Base-by-base conservation (phyloP, 2,329 filamentous ascomycete species). In the Beauveria bassiana region DNA sequence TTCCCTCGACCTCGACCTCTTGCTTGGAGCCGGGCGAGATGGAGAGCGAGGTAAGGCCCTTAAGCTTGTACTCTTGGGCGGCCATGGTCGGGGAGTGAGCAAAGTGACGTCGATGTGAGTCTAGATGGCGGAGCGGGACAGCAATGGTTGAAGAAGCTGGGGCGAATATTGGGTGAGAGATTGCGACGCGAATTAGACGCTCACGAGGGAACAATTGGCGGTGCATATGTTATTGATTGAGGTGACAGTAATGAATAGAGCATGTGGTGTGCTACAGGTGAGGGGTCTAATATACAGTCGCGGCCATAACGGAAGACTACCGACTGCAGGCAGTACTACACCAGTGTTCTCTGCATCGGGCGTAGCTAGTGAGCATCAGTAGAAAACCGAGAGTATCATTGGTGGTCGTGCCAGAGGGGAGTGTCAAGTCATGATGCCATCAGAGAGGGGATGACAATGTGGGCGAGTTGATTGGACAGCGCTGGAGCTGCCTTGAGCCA, bases 1-100 rank as follows among this genome's bases (percentile, higher is more conserved):
- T 81, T 22, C 93, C 95, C 69, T 98, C 93, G 5, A 99, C 88
- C 69, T 96, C 92, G 16, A 85, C 89, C 74, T 98, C 93, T 65
- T 88, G 82, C 79, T 96, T 98, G 67, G 95, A 87, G 22, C 91
- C 87, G 34, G 88, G 86, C 72, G 88, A 84, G 65, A 98, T 79
- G 66, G 88, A 83, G 61, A 96, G 80, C 68, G 87, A 88, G 52
- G 83, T 81, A 64, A 96, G 77, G 70, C 83, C 89, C 74, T 95
- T 96, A 70, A 97, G 84, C 71, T 85, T 87, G 72, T 82, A 88
- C 69, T 86, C 81, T 61, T 81, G 76, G 42, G 72, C 60, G 53
- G 79, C 76, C 82, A 85, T 85, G 66, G 72, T 71, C 1, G 42
- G 18, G 14, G 43, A 49, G 51, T 61, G 43, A 9, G 59, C 12